phyloP scores from a whole-genome alignment of 768 basidiomycete genomes.

The Leccinum fibrillosum region DNA sequence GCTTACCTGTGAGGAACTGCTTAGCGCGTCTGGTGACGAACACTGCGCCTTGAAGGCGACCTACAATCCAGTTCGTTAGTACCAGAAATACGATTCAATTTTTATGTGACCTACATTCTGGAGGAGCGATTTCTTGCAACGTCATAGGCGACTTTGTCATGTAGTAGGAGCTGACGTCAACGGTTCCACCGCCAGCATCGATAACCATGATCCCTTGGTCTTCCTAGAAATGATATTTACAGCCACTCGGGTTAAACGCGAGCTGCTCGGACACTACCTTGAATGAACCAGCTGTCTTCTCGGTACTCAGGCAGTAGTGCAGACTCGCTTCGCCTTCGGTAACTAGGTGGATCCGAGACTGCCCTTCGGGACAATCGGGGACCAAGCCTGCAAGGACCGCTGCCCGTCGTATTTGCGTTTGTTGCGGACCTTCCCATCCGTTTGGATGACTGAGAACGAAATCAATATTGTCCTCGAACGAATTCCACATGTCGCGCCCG shows the following conservation, averaged over 20 bases:
- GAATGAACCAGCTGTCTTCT: slow-evolving; percentile 29
- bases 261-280: slow-evolving; percentile 12
- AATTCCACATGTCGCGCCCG: slow-evolving; percentile 40
- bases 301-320: slow-evolving; percentile 44
- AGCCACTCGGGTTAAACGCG: not conserved
- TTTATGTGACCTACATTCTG: slow-evolving; percentile 35
- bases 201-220: slow-evolving; percentile 50
- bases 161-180: slow-evolving; percentile 57
- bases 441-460: slow-evolving; percentile 49
- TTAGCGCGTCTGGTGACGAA: slow-evolving; percentile 47
- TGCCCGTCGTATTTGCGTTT: slow-evolving; percentile 42
- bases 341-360: slow-evolving; percentile 41
- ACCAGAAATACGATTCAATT: not conserved
- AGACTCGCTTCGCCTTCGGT: slow-evolving; percentile 54
- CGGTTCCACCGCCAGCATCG: slow-evolving; percentile 63
- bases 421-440: slow-evolving; percentile 46
- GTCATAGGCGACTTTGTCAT: slow-evolving; percentile 29
- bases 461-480: slow-evolving; percentile 39
- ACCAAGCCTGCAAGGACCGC: slow-evolving; percentile 41
- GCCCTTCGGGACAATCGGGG: slow-evolving; percentile 34
- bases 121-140: slow-evolving; percentile 49
- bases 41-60: slow-evolving; percentile 48
- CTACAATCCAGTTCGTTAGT: slow-evolving; percentile 28
- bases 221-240: slow-evolving; percentile 25
- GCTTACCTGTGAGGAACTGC: slow-evolving; percentile 37